These are phyloP conservation scores for Miscanthus lutarioriparius DNA, from an alignment of 176 grass and related monocot species.

Conservation along the genomic window DNA sequence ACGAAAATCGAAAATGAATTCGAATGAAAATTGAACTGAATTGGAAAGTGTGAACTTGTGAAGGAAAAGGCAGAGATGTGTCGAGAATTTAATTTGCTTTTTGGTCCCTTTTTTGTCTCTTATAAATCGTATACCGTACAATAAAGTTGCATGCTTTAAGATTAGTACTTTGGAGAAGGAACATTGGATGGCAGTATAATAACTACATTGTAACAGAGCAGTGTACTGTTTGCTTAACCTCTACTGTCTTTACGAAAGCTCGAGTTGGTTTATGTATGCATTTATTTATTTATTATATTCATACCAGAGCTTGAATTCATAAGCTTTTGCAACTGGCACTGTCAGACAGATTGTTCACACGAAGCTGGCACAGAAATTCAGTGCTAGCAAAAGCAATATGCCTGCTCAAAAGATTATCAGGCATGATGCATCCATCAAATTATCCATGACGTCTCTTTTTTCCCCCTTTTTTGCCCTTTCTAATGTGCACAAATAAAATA, in stretches of 20 bases:
- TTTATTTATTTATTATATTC: not conserved
- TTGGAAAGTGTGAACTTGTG: not conserved
- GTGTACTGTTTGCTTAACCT: not conserved
- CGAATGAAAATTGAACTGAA: conserved; percentile 32
- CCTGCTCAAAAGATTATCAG: not conserved
- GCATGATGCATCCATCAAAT: too few species aligned
- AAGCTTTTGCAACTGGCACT: not conserved
- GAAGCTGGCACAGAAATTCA: not conserved
- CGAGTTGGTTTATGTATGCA: not conserved
- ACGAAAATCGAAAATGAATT: conserved; percentile 31
- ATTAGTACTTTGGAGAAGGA: conserved; percentile 12
- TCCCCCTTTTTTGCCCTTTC: too few species aligned
- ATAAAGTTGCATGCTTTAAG: conserved; percentile 5
- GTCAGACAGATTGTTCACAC: not conserved
- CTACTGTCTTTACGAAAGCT: not conserved
- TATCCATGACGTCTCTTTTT: too few species aligned
- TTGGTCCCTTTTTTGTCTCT: not conserved
- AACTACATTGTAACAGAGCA: not conserved
- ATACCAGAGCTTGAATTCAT: not conserved
- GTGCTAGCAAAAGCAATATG: not conserved
- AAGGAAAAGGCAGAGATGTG: not conserved
- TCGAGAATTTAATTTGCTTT: not conserved
- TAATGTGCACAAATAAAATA: too few species aligned
- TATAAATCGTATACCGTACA: not conserved
- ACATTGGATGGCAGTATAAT: not conserved